Percentiles rank a stretch among this genome's conserved stretches.
Evolutionary conservation across 148 eudicot species (phyloP).

Genomic region (Fallopia convolvulus): DNA sequence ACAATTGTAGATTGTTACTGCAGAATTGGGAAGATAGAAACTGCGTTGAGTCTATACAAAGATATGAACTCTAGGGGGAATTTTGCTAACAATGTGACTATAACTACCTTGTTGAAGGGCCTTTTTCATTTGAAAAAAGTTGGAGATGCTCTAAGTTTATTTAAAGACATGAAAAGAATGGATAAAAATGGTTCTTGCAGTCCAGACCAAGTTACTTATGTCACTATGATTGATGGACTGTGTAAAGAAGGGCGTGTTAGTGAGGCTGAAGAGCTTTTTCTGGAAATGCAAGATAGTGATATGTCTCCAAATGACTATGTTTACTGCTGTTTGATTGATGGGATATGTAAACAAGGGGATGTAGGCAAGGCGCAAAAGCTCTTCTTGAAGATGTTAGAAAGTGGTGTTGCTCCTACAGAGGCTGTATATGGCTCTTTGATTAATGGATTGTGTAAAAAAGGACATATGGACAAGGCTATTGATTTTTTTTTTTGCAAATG

Average conservation of each 20-base stretch:
- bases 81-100: slow-evolving; percentile 13
- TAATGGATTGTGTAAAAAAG: slow-evolving; percentile 6
- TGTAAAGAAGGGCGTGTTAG: slow-evolving; percentile 17
- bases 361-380: slow-evolving; percentile 14
- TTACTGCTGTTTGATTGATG: slow-evolving; percentile 18
- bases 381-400: slow-evolving; percentile 17
- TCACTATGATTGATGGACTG: slow-evolving; percentile 21
- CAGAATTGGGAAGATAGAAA: too few species aligned
- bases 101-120: slow-evolving; percentile 14
- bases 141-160: neutral
- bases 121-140: neutral
- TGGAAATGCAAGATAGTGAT: neutral
- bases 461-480: neutral
- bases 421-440: slow-evolving; percentile 17
- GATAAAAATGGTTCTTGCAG: neutral
- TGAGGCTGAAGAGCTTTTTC: neutral
- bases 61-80: slow-evolving; percentile 22
- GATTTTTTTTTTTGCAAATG: slow-evolving; percentile 5
- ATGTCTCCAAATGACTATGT: neutral
- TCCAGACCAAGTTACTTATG: neutral
- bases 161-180: neutral
- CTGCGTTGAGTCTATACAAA: too few species aligned
- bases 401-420: slow-evolving; percentile 16
- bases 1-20: too few species aligned
- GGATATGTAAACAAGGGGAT: slow-evolving; percentile 18